These are phyloP conservation scores for Rhodotorula sp. DNA, from an alignment of 1,284 basidiomycete species.

Conservation along the genomic window DNA sequence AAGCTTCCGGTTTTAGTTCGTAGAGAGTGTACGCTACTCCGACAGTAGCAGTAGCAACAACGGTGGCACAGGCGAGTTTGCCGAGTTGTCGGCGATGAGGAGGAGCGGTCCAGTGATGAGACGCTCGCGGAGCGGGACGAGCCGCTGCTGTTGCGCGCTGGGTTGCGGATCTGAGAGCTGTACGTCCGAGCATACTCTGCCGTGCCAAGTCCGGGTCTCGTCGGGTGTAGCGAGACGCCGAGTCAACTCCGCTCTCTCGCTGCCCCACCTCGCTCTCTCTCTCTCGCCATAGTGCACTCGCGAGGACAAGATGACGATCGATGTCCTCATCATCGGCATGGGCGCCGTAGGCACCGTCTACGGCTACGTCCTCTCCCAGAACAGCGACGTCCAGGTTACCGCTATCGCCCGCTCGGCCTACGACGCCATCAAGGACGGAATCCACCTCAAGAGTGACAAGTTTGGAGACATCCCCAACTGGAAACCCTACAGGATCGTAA, in stretches of 20 bases:
- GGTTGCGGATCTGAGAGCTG: neutral
- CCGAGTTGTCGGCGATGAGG: neutral
- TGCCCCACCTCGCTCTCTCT: neutral
- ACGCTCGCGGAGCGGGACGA: no score
- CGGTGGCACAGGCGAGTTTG: no score
- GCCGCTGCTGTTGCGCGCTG: no score
- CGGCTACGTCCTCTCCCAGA: conserved; percentile 34
- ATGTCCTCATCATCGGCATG: conserved; percentile 25
- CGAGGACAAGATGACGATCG: neutral
- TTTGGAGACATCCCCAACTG: conserved; percentile 23
- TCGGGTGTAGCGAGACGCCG: neutral
- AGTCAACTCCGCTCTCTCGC: neutral
- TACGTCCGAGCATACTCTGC: neutral
- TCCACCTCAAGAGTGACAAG: conserved; percentile 30
- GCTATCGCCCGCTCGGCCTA: conserved; percentile 32
- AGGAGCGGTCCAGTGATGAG: no score
- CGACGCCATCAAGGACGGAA: conserved; percentile 32
- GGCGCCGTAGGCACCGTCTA: conserved; percentile 36
- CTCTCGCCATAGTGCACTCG: neutral
- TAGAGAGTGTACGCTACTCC: neutral
- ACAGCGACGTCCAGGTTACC: conserved; percentile 34
- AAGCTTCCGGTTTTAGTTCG: conserved; percentile 12
- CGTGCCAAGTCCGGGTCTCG: neutral
- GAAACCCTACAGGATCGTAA: conserved; percentile 40
- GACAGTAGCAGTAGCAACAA: neutral